A percentile compares a stretch with the other conserved stretches of the same genome.
Conservation (phyloP, 2,329 filamentous ascomycete genomes). For the Lasiodiplodia sp. region DNA sequence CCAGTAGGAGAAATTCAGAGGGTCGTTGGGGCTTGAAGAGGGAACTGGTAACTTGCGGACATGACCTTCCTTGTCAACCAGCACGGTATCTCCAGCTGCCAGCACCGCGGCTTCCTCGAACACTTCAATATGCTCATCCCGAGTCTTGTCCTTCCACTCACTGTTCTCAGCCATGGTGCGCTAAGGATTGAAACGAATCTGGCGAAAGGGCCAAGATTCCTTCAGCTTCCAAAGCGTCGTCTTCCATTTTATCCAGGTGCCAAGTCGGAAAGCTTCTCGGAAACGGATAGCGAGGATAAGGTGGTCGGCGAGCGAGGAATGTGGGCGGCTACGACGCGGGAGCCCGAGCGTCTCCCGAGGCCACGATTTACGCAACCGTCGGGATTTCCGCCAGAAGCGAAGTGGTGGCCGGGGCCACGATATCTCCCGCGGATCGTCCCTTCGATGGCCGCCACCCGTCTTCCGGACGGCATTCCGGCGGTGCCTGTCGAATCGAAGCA, state of each 20-base stretch:
- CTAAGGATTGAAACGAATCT: too few species aligned
- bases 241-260: neutral
- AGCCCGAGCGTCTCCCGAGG: neutral
- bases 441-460: neutral
- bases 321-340: neutral
- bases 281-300: neutral
- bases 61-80: conserved; percentile 33
- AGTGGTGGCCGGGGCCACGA: neutral
- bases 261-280: conserved; percentile 16
- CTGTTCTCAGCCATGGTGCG: conserved; percentile 11
- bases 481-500: neutral
- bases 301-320: neutral
- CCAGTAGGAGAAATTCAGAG: conserved; percentile 38
- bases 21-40: conserved; percentile 34
- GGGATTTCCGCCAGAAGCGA: neutral
- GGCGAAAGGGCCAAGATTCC: neutral
- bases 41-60: conserved; percentile 36
- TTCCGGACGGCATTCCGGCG: neutral
- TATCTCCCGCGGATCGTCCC: neutral
- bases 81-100: conserved; percentile 32
- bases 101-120: neutral
- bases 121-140: conserved; percentile 19
- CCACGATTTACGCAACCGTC: neutral
- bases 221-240: neutral
- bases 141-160: conserved; percentile 19